Base-by-base conservation (phyloP, 441 rosid genomes). In the Aquilaria agallochum region DNA sequence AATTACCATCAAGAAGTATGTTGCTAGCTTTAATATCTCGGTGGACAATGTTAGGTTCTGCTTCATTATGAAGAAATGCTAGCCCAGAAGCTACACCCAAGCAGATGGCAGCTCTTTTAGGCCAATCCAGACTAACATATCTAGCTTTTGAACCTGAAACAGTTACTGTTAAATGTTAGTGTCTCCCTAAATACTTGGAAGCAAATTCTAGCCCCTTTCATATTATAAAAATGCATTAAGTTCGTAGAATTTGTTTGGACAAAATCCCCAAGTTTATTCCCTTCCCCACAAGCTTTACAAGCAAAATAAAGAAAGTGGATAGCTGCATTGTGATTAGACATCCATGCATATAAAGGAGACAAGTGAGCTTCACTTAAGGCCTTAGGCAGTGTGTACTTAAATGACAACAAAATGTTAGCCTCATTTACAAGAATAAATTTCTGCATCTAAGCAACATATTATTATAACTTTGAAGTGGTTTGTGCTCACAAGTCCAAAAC, bases 11-110 rank as follows among this genome's bases (percentile, higher is more conserved):
- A 40, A 88, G 88, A 72, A 88, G 90, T 68, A 88, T 62, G 68
- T 88, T 88, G 71, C 95, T 85, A 62, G 92, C 90, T 62, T 85
- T 88, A 47, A 88, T 85, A 74, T 88, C 92, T 68, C 95, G 76
- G 72, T 88, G 95, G 66, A 88, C 92, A 11, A 86, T 82, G 27
- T 60, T 75, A 0, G 92, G 96, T 56, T 78, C 76, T 27, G 81
- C 83, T 69, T 78, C 92, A 36, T 88, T 80, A 32, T 84, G 86
- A 59, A 81, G 86, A 68, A 77, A 78, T 53, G 79, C 74, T 63
- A 89, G 87, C 58, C 90, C 92, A 51, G 70, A 62, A 12, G 96
- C 96, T 31, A 86, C 84, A 53, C 90, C 96, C 62, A 73, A 58
- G 65, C 92, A 84, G 59, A 89, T 84, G 46, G 72, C 76, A 70